A percentile compares a stretch with the other conserved stretches of the same genome.
phyloP scores from a whole-genome alignment of 768 basidiomycete genomes.

The Suillus brevipes region DNA sequence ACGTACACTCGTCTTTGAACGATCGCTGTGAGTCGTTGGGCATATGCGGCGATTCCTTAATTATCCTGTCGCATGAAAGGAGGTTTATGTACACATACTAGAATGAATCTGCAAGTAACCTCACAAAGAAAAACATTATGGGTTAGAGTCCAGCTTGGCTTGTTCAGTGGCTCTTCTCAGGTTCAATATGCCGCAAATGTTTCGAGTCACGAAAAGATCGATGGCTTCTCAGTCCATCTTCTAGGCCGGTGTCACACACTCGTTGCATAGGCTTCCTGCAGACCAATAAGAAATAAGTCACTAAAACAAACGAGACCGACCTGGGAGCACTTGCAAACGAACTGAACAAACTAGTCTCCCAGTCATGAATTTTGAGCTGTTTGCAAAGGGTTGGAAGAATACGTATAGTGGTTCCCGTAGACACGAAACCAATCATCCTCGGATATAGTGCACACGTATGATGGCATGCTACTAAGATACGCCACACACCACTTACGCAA shows the following conservation, averaged over 20 bases:
- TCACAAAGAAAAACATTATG: neutral
- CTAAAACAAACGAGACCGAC: neutral
- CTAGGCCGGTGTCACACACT: neutral
- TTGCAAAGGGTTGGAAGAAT: neutral
- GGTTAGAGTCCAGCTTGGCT: neutral
- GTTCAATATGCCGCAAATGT: neutral
- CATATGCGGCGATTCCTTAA: neutral
- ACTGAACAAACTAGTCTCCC: neutral
- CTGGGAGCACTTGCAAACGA: neutral
- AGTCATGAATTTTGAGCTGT: neutral
- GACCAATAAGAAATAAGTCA: neutral
- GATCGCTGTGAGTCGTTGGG: neutral
- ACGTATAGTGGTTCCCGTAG: neutral
- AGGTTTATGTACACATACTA: neutral
- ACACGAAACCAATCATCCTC: neutral
- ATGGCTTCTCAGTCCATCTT: neutral
- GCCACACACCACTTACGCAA: constrained; percentile 19
- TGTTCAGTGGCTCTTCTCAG: neutral
- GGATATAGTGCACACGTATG: neutral
- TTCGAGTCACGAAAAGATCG: neutral
- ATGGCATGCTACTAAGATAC: neutral
- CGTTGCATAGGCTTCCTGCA: neutral
- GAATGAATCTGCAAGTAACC: neutral
- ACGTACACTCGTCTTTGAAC: neutral
- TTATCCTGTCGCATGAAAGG: neutral